phyloP scores from a whole-genome alignment of 148 eudicot genomes.

The Rhododendron williamsianum region DNA sequence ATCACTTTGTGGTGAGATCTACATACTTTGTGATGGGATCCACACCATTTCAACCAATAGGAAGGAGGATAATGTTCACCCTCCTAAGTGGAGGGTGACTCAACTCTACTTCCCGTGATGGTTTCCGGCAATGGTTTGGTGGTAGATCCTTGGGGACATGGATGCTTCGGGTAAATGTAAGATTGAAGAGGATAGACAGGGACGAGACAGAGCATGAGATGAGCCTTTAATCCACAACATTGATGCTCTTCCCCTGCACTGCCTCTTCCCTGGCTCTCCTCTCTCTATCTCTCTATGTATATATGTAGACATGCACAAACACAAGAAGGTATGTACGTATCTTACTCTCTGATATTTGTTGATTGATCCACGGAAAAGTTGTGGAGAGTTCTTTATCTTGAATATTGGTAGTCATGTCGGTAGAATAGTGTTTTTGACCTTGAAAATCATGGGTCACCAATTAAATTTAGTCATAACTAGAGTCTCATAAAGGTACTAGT shows the following conservation, averaged over 20 bases:
- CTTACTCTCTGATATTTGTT: not conserved
- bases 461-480: not conserved
- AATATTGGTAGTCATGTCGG: not conserved
- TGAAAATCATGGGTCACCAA: not conserved
- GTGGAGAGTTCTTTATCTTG: not conserved
- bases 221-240: not conserved
- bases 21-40: too few species aligned
- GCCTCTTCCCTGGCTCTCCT: slow-evolving; percentile 16
- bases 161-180: not conserved
- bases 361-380: not conserved
- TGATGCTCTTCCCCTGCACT: slow-evolving; percentile 14
- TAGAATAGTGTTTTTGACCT: not conserved
- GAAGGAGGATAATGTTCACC: fast-evolving
- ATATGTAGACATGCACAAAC: not conserved
- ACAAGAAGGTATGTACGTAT: not conserved
- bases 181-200: slow-evolving; percentile 11
- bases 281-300: not conserved
- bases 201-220: slow-evolving; percentile 12
- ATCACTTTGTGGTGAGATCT: too few species aligned
- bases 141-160: not conserved
- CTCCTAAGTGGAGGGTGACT: too few species aligned
- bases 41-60: too few species aligned
- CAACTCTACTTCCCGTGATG: not conserved
- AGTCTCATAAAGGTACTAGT: not conserved
- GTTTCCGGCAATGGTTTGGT: not conserved